These are phyloP conservation scores for Candida caryicola DNA, from an alignment of 805 yeast species.

Conservation along the genomic window DNA sequence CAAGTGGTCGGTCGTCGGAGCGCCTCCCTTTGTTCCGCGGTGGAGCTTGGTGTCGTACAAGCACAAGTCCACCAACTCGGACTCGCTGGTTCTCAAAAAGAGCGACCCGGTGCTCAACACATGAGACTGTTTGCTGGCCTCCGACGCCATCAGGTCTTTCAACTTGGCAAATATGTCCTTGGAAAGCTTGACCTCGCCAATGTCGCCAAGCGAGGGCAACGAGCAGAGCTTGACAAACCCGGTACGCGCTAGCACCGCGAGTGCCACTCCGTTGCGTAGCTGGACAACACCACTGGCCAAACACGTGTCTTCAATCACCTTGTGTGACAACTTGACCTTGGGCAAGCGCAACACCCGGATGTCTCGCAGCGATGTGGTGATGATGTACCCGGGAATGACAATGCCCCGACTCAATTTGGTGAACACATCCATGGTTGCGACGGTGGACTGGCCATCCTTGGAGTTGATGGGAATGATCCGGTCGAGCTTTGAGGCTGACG, in stretches of 20 bases:
- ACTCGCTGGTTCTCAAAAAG: slow-evolving; percentile 51
- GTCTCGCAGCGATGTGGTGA: slow-evolving; percentile 56
- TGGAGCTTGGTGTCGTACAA: slow-evolving; percentile 15
- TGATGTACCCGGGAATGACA: slow-evolving; percentile 57
- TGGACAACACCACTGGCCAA: slow-evolving; percentile 50
- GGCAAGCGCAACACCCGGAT: slow-evolving; percentile 62
- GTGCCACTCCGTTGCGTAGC: slow-evolving; percentile 43
- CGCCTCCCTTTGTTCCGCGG: slow-evolving; percentile 14
- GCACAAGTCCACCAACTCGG: slow-evolving; percentile 38
- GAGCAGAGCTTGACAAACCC: slow-evolving; percentile 49
- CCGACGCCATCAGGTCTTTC: slow-evolving; percentile 19
- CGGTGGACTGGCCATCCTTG: slow-evolving; percentile 59
- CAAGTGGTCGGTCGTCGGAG: slow-evolving; percentile 49
- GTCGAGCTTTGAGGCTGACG: slow-evolving; percentile 51
- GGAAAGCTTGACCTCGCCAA: slow-evolving; percentile 42
- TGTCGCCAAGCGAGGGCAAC: slow-evolving; percentile 63
- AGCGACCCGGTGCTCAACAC: slow-evolving; percentile 54
- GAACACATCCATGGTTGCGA: slow-evolving; percentile 59
- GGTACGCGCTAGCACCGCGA: slow-evolving; percentile 44
- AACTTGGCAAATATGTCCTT: slow-evolving; percentile 26
- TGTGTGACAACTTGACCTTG: slow-evolving; percentile 61
- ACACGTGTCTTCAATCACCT: slow-evolving; percentile 51
- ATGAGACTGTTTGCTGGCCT: slow-evolving; percentile 21
- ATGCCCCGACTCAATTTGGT: slow-evolving; percentile 60
- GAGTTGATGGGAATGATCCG: slow-evolving; percentile 58